These are phyloP conservation scores for Solanum chaucha DNA, from an alignment of 257 asterid genomes.

Conservation along the genomic window DNA sequence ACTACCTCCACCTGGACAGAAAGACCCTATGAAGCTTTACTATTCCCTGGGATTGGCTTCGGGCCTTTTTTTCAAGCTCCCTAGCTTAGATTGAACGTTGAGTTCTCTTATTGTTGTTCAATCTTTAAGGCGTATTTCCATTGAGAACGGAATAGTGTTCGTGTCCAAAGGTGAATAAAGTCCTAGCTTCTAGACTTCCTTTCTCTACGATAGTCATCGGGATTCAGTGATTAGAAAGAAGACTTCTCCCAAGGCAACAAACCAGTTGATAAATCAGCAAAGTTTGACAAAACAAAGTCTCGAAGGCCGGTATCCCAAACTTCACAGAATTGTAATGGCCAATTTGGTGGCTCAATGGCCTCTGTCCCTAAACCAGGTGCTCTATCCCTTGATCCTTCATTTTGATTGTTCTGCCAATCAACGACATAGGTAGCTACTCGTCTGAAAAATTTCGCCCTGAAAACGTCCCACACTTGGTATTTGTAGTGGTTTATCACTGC, in stretches of 20 bases:
- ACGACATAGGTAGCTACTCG: conserved; percentile 92
- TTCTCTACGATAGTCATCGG: neutral
- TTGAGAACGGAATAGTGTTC: neutral
- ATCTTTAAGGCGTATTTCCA: neutral
- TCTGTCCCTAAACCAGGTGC: conserved; percentile 97
- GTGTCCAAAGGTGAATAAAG: neutral
- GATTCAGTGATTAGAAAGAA: conserved; percentile 6
- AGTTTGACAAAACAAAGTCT: conserved; percentile 63
- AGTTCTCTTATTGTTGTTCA: neutral
- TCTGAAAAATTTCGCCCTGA: conserved; percentile 70
- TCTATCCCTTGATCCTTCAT: conserved; percentile 91
- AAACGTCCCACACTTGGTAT: conserved; percentile 92
- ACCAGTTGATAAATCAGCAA: conserved; percentile 57
- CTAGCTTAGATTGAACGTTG: neutral
- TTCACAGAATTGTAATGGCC: conserved; percentile 79
- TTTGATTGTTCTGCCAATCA: conserved; percentile 84
- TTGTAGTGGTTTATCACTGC: conserved; percentile 73
- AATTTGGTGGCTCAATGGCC: conserved; percentile 87
- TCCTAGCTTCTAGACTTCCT: neutral
- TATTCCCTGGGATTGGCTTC: neutral
- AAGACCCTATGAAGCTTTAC: neutral
- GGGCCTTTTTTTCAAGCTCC: neutral
- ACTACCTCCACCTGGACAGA: neutral
- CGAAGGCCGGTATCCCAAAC: conserved; percentile 86
- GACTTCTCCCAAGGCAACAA: conserved; percentile 77